A percentile compares a stretch with the other conserved stretches of the same genome.
Conservation (phyloP, 1,284 basidiomycete genomes). For the Ceratobasidium sp. region DNA sequence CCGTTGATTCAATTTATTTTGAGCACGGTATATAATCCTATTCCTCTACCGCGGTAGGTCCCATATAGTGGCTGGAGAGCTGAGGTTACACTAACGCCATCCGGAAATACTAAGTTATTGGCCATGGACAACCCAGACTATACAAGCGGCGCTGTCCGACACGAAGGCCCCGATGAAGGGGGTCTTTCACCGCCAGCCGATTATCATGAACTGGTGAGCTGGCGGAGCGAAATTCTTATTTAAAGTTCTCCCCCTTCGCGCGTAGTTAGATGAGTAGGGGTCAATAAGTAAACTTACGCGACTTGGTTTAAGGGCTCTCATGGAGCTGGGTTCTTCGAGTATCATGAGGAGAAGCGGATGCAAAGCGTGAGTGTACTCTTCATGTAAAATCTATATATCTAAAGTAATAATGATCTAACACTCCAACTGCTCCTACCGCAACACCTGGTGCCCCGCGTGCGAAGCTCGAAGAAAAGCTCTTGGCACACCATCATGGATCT, state of each 20-base stretch:
- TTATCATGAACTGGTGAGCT: slow-evolving; percentile 32
- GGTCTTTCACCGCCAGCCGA: slow-evolving; percentile 37
- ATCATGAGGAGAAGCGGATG: slow-evolving; percentile 72
- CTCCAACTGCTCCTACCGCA: not conserved
- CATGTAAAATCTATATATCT: not conserved
- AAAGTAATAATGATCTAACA: not conserved
- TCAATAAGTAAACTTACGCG: not conserved
- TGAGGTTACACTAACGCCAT: not conserved
- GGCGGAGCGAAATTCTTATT: too few species aligned
- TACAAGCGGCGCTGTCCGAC: not conserved
- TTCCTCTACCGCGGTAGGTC: not conserved
- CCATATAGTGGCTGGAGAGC: not conserved
- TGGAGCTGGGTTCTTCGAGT: slow-evolving; percentile 68
- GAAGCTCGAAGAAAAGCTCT: slow-evolving; percentile 30
- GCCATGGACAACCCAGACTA: slow-evolving; percentile 12
- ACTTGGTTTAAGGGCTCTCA: slow-evolving; percentile 29
- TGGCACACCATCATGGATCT: slow-evolving; percentile 33
- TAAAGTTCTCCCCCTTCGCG: too few species aligned
- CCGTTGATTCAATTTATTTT: not conserved
- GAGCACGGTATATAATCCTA: not conserved
- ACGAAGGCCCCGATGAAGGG: not conserved
- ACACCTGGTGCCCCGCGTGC: not conserved
- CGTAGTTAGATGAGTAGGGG: too few species aligned
- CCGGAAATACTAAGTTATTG: not conserved
- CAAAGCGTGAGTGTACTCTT: slow-evolving; percentile 61